Conservation (phyloP, 345 rosid species). For the Raphanus sativus region DNA sequence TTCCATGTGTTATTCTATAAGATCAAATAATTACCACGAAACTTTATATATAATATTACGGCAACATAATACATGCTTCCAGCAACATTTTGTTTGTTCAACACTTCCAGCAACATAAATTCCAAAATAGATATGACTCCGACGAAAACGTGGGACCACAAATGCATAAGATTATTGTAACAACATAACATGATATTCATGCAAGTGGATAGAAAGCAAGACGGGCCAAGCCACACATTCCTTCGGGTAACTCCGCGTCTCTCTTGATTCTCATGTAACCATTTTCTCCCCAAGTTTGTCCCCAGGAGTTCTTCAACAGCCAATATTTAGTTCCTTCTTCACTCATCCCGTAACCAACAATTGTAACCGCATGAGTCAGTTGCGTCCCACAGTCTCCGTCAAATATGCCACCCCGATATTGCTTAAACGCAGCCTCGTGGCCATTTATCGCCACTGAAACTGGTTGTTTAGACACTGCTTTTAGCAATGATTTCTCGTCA, state of each 20-base stretch:
- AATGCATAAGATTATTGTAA: neutral
- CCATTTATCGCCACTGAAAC: constrained; percentile 31
- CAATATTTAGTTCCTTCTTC: constrained; percentile 43
- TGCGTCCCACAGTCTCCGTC: constrained; percentile 39
- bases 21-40: neutral
- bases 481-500: constrained; percentile 17
- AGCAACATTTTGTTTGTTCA: too few species aligned
- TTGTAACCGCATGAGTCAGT: constrained; percentile 47
- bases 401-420: constrained; percentile 43
- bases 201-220: constrained; percentile 43
- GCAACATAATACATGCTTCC: constrained; percentile 1
- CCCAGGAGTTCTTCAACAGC: constrained; percentile 62
- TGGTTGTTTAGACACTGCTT: constrained; percentile 17
- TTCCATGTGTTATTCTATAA: neutral
- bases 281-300: constrained; percentile 49
- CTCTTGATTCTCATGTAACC: constrained; percentile 55
- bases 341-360: constrained; percentile 49
- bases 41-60: neutral
- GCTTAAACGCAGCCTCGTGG: constrained; percentile 28
- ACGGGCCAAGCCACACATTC: constrained; percentile 50
- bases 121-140: neutral
- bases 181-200: neutral
- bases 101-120: neutral
- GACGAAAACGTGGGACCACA: neutral
- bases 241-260: constrained; percentile 25